These are phyloP conservation scores for Daldinia concentrica DNA, from an alignment of 495 filamentous ascomycete species.

Conservation along the genomic window DNA sequence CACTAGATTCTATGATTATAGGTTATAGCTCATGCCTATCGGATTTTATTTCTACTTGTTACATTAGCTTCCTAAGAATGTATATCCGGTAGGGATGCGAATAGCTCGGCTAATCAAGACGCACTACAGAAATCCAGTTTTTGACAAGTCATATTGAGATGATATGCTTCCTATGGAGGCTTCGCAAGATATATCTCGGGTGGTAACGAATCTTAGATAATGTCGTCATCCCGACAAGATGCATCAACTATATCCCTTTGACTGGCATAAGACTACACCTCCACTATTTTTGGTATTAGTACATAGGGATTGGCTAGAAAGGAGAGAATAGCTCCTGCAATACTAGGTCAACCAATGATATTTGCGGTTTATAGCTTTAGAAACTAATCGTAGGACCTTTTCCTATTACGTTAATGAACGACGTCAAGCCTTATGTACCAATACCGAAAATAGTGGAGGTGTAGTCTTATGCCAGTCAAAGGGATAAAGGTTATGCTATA, in stretches of 20 bases:
- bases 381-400: too few species aligned
- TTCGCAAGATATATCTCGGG: not conserved
- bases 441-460: too few species aligned
- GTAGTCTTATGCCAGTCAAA: too few species aligned
- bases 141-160: not conserved
- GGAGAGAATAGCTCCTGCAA: too few species aligned
- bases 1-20: not conserved
- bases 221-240: constrained; percentile 37
- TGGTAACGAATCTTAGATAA: not conserved
- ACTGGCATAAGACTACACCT: too few species aligned
- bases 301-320: too few species aligned
- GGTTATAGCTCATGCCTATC: not conserved
- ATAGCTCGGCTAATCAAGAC: not conserved
- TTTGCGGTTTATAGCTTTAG: too few species aligned
- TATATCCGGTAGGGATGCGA: not conserved
- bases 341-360: too few species aligned
- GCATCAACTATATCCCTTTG: constrained; percentile 32
- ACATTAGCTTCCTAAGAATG: too few species aligned
- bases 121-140: not conserved
- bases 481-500: constrained; percentile 20
- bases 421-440: too few species aligned
- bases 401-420: too few species aligned
- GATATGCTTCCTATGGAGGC: not conserved
- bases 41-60: not conserved
- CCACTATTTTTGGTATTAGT: too few species aligned